Base-by-base conservation (phyloP, 805 yeast species). In the Clavispora carvajalis region DNA sequence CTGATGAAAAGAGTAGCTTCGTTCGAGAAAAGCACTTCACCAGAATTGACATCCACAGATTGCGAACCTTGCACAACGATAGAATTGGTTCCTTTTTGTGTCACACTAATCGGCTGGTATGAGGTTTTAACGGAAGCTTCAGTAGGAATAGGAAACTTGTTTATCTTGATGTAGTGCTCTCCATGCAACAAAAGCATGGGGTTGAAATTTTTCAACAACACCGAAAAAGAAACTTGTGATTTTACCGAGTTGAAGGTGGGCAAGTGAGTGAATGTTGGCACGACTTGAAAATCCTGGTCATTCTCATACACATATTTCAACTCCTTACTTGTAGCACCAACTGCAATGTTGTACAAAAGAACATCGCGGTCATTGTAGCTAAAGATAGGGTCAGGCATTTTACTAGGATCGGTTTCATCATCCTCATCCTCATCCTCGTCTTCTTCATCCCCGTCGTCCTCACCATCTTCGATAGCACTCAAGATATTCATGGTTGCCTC, bases 141-240 rank as follows among this genome's bases (percentile, higher is more conserved):
- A 1, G 85, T 77, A 46, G 96, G 95, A 43, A 91, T 72, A 43
- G 95, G 93, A 71, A 76, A 80, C 60, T 81, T 77, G 48, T 73
- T 73, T 47, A 91, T 62, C 63, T 80, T 88, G 53, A 90, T 71
- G 64, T 85, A 91, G 62, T 91, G 97, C 67, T 91, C 99, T 44
- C 98, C 99, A 61, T 91, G 98, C 52, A 91, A 75, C 57, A 91
- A 73, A 64, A 83, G 74, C 79, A 88, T 82, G 45, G 93, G 95
- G 65, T 87, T 86, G 73, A 87, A 91, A 66, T 86, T 80, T 43
- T 80, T 84, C 52, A 91, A 80, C 33, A 82, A 61, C 43, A 73
- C 69, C 45, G 74, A 67, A 59, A 83, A 77, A 25, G 84, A 73
- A 40, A 79, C 60, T 43, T 76, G 76, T 41, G 79, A 69, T 53